These are phyloP conservation scores for Claviceps paspali DNA, from an alignment of 2,329 filamentous ascomycete genomes.

Conservation along the genomic window DNA sequence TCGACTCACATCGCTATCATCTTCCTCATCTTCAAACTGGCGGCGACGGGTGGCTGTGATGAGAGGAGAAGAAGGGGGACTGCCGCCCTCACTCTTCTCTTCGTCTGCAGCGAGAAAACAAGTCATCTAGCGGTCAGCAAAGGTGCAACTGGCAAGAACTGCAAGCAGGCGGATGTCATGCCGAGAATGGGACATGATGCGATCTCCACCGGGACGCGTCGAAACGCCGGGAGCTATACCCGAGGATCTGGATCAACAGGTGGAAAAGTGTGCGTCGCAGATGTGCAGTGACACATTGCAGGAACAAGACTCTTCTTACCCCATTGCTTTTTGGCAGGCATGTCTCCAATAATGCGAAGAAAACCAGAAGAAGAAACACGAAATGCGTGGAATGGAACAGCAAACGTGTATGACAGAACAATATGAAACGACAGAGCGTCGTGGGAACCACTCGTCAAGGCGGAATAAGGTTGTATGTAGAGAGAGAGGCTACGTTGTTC, in stretches of 20 bases:
- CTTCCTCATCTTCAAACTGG: slow-evolving; percentile 86
- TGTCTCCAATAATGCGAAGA: slow-evolving; percentile 7
- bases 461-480: not conserved
- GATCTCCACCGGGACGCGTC: slow-evolving; percentile 3
- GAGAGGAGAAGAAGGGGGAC: slow-evolving; percentile 22
- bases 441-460: not conserved
- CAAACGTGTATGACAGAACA: no score
- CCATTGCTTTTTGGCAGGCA: slow-evolving; percentile 28
- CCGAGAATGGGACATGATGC: slow-evolving; percentile 3
- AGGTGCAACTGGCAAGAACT: slow-evolving; percentile 5
- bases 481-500: no score
- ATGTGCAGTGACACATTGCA: slow-evolving; percentile 5
- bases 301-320: slow-evolving; percentile 18
- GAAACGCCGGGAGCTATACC: not conserved
- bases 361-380: not conserved
- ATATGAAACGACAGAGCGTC: not conserved
- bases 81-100: slow-evolving; percentile 23
- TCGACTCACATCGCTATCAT: slow-evolving; percentile 58
- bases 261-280: not conserved
- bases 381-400: no score
- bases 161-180: not conserved
- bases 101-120: slow-evolving; percentile 19
- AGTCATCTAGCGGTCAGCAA: slow-evolving; percentile 9
- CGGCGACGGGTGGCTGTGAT: slow-evolving; percentile 26
- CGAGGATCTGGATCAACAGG: slow-evolving; percentile 1